Percentiles rank a stretch among this genome's conserved stretches.
Conservation (phyloP, 2,329 filamentous ascomycete species). For the Nannizzia gypsea region DNA sequence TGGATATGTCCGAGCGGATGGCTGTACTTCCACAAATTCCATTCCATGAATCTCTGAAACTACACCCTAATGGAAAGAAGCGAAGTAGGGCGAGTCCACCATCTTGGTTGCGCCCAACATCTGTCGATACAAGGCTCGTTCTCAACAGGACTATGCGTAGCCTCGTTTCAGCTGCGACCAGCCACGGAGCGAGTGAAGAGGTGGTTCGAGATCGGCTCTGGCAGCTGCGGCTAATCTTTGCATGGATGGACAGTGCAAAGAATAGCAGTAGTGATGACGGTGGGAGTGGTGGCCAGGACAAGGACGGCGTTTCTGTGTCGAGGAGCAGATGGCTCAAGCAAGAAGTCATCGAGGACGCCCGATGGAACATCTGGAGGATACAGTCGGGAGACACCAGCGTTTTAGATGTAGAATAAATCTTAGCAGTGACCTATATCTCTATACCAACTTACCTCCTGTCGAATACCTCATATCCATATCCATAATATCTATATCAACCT, state of each 20-base stretch:
- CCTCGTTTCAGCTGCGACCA: conserved; percentile 22
- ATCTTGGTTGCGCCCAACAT: conserved; percentile 44
- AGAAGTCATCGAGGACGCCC: conserved; percentile 30
- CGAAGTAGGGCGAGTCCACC: conserved; percentile 36
- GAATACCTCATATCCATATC: too few species aligned
- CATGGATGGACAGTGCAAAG: conserved; percentile 46
- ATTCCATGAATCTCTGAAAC: conserved; percentile 21
- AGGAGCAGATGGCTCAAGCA: conserved; percentile 28
- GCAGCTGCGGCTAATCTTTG: conserved; percentile 53
- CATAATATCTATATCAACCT: neutral
- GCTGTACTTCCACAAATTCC: conserved; percentile 44
- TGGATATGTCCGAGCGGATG: conserved; percentile 55
- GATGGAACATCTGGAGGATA: conserved; percentile 34
- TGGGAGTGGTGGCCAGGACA: conserved; percentile 16
- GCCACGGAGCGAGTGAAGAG: conserved; percentile 27
- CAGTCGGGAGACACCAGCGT: conserved; percentile 20
- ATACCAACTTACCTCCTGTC: neutral
- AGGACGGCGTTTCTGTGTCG: conserved; percentile 28
- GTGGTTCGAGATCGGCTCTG: conserved; percentile 47
- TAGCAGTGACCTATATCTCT: neutral
- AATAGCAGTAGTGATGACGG: conserved; percentile 12
- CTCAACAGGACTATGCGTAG: conserved; percentile 42
- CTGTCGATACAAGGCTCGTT: conserved; percentile 61
- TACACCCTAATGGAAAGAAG: conserved; percentile 22
- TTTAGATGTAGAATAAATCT: neutral